phyloP scores from a whole-genome alignment of 2,329 filamentous ascomycete species.

The Xylariales sp. region DNA sequence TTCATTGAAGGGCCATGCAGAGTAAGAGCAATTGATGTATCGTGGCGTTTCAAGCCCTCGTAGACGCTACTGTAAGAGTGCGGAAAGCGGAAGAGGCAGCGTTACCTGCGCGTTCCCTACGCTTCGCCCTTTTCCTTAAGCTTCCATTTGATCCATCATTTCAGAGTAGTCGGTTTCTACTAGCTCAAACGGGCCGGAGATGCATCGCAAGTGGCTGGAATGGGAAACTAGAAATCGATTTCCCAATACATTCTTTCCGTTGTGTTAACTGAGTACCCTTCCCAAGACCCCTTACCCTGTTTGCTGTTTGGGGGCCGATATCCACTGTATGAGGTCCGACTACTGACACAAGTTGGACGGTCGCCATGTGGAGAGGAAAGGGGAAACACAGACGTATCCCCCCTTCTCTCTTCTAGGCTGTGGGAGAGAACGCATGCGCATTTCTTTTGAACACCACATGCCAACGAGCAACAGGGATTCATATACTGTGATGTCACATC shows the following conservation, averaged over 20 bases:
- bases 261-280: conserved; percentile 37
- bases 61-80: conserved; percentile 1
- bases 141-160: conserved; percentile 40
- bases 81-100: conserved; percentile 6
- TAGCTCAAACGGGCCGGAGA: conserved; percentile 43
- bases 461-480: conserved; percentile 12
- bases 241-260: conserved; percentile 46
- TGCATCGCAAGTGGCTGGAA: conserved; percentile 47
- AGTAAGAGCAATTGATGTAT: conserved; percentile 10
- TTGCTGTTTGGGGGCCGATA: conserved; percentile 22
- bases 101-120: conserved; percentile 7
- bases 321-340: not conserved
- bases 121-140: conserved; percentile 23
- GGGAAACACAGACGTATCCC: not conserved
- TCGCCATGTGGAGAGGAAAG: not conserved
- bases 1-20: not conserved
- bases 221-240: conserved; percentile 41
- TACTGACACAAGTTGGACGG: not conserved
- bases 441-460: conserved; percentile 15
- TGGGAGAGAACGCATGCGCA: not conserved
- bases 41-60: conserved; percentile 15
- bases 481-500: conserved; percentile 34
- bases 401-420: not conserved
- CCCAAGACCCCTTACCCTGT: conserved; percentile 29
- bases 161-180: conserved; percentile 34